Conservation (phyloP, 2,329 filamentous ascomycete genomes). For the Botrytis fabae region DNA sequence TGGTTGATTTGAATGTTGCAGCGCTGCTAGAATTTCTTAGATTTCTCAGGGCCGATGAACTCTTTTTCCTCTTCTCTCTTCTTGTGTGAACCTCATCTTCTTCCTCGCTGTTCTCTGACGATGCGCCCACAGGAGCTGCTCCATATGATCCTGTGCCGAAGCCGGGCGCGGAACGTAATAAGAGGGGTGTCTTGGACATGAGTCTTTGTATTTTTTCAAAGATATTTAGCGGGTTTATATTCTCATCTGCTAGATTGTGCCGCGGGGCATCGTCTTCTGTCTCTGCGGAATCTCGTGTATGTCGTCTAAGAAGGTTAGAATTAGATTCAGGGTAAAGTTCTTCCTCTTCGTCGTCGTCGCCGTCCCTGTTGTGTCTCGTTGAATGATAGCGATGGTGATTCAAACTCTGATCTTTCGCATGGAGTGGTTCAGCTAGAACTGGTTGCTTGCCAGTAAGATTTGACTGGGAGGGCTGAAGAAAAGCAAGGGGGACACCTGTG, state of each 20-base stretch:
- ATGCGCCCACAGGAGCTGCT: conserved; percentile 51
- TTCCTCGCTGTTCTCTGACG: conserved; percentile 42
- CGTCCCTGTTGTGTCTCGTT: conserved; percentile 21
- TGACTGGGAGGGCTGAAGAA: conserved; percentile 1
- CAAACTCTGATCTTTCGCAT: not conserved
- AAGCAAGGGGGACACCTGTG: conserved; percentile 14
- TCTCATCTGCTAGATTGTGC: conserved; percentile 22
- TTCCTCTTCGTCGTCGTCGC: conserved; percentile 28
- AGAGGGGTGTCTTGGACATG: conserved; percentile 54
- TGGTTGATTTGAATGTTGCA: conserved; percentile 24
- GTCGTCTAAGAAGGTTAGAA: conserved; percentile 35
- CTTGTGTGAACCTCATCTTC: conserved; percentile 36
- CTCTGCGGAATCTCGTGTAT: conserved; percentile 25
- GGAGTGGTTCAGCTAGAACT: not conserved
- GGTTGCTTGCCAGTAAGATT: not conserved
- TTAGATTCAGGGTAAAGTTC: conserved; percentile 37
- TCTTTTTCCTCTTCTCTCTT: conserved; percentile 31
- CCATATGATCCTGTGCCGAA: conserved; percentile 63
- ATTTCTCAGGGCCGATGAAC: conserved; percentile 34
- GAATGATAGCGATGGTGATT: not conserved
- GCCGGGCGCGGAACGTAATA: conserved; percentile 60
- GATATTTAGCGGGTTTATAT: conserved; percentile 26
- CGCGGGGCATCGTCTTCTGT: conserved; percentile 28
- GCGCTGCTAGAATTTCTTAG: conserved; percentile 36
- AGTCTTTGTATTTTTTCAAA: conserved; percentile 32